Percentiles rank a stretch among this genome's conserved stretches.
phyloP scores from a whole-genome alignment of 805 yeast genomes.

The Ogataea zsoltii region DNA sequence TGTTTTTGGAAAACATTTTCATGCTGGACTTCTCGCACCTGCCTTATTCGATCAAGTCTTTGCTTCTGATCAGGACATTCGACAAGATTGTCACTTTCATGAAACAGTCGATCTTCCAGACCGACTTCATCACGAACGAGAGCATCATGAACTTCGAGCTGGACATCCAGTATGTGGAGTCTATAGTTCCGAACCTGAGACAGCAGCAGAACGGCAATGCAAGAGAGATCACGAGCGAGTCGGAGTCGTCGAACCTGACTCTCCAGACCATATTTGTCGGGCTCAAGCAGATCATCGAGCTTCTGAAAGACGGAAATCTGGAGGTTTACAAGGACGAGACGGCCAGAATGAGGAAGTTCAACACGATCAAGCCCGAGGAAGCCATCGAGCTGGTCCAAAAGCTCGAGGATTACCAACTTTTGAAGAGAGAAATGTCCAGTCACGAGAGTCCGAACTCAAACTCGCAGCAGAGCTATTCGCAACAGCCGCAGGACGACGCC shows the following conservation, averaged over 20 bases:
- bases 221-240: constrained; percentile 17
- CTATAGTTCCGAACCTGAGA: constrained; percentile 43
- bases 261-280: constrained; percentile 75
- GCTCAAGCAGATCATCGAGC: constrained; percentile 74
- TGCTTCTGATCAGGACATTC: constrained; percentile 82
- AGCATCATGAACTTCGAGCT: constrained; percentile 73
- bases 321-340: constrained; percentile 63
- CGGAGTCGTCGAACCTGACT: constrained; percentile 40
- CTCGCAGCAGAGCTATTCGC: constrained; percentile 5
- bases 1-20: constrained; percentile 81
- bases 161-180: constrained; percentile 78
- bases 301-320: constrained; percentile 62
- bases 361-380: constrained; percentile 70
- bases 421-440: constrained; percentile 14
- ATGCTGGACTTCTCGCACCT: constrained; percentile 79
- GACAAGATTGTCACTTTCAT: constrained; percentile 79
- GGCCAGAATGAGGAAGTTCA: constrained; percentile 63
- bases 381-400: constrained; percentile 64
- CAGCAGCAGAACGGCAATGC: constrained; percentile 17
- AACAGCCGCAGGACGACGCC: constrained; percentile 11
- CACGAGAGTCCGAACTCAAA: constrained; percentile 8
- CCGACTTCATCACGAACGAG: constrained; percentile 57
- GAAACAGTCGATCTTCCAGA: constrained; percentile 55
- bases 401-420: constrained; percentile 37
- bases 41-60: constrained; percentile 73